Conservation (phyloP, 352 stramenopile species). For the Phytophthora pisi region DNA sequence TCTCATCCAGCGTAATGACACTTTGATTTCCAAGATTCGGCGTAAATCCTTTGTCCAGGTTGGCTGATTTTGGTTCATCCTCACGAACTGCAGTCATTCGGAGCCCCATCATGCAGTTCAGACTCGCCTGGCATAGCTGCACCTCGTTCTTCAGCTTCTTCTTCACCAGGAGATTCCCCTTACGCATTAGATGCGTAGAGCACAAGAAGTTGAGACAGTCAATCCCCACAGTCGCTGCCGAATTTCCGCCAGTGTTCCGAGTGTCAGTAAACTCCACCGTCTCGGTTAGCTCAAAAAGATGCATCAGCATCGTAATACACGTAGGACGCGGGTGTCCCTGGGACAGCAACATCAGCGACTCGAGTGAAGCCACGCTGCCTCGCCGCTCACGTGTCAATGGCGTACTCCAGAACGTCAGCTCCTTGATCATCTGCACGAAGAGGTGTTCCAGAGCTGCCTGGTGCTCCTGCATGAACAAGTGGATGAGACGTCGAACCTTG, state of each 20-base stretch:
- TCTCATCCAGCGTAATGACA: constrained; percentile 82
- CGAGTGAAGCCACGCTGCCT: constrained; percentile 57
- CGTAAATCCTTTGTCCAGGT: constrained; percentile 56
- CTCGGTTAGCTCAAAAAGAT: constrained; percentile 85
- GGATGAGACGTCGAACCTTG: constrained; percentile 84
- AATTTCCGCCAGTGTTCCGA: constrained; percentile 35
- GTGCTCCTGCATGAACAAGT: constrained; percentile 84
- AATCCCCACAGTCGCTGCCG: constrained; percentile 69
- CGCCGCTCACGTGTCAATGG: constrained; percentile 49
- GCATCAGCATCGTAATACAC: constrained; percentile 80
- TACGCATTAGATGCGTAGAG: constrained; percentile 82
- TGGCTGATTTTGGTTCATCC: constrained; percentile 29
- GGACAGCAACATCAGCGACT: constrained; percentile 68
- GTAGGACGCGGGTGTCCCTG: constrained; percentile 75
- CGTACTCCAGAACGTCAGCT: constrained; percentile 84
- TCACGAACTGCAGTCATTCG: constrained; percentile 69
- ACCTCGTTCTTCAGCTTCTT: constrained; percentile 86
- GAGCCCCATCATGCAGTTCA: constrained; percentile 91
- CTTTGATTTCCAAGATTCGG: constrained; percentile 68
- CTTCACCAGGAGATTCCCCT: constrained; percentile 61
- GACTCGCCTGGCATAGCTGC: constrained; percentile 66
- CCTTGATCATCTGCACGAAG: constrained; percentile 85
- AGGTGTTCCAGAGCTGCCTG: constrained; percentile 70
- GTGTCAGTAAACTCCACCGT: constrained; percentile 83
- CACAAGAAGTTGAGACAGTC: constrained; percentile 89